Evolutionary conservation across 306 rosid genomes (phyloP), one percentile per base, ranked within the genome.

Genomic region (Spatholobus suberectus): DNA sequence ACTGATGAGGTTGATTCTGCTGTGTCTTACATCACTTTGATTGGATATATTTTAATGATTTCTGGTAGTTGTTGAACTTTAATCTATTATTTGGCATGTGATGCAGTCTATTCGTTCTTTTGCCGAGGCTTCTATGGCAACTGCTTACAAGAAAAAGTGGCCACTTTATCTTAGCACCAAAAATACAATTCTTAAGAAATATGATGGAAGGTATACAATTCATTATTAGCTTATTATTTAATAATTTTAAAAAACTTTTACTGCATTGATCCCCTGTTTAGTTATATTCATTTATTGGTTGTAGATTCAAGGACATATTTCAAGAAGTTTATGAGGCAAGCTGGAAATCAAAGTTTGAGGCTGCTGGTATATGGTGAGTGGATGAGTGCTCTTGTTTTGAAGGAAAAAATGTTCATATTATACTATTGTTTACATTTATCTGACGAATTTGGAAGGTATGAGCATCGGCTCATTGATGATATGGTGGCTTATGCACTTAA

Each of bases 151-250:
- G 90, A 96, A 96, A 83, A 92, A 96, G 78, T 96, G 99, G 99
- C 99, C 99, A 40, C 94, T 96, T 27, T 96, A 96, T 86, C 99
- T 96, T 52, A 96, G 99, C 90, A 96, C 99, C 73, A 96, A 96
- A 85, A 96, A 96, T 73, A 96, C 99, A 43, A 94, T 96, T 79
- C 96, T 96, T 59, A 96, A 96, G 99, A 96, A 96, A 83, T 96
- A 96, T 43, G 99, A 96, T 83, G 99, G 99, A 86, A 96, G 99
- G 99, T 96, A 87, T 78, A 85, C 77, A 46, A 47, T 54, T 73
- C 73, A 8, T 77, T 49, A 37, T 62, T 62, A 21, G 78, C 67
- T 78, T 46, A 63, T 68, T 81, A 67, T 78, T 37, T 82, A 38
- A 62, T 47, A 71, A 21, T 81, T 71, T 55, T 11, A 10, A 1